Conservation (phyloP, 352 stramenopile genomes). For the Lagenidium sp. region DNA sequence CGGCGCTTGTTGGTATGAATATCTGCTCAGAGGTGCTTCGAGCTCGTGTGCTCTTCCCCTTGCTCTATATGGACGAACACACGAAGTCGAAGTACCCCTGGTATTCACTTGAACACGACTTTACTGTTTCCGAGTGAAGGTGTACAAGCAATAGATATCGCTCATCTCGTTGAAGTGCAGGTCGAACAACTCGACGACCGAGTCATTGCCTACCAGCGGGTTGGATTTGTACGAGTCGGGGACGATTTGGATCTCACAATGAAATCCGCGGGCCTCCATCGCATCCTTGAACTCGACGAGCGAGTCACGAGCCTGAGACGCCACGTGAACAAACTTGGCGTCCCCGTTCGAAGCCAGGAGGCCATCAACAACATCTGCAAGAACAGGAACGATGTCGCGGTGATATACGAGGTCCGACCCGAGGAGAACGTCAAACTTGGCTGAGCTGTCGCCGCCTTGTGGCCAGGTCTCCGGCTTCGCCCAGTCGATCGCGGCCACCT, state of each 20-base stretch:
- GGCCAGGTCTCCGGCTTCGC: slow-evolving; percentile 65
- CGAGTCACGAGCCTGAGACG: slow-evolving; percentile 70
- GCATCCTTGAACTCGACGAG: slow-evolving; percentile 76
- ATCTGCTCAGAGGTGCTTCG: too few species aligned
- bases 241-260: slow-evolving; percentile 49
- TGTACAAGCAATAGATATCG: slow-evolving; percentile 85
- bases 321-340: slow-evolving; percentile 72
- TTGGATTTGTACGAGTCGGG: slow-evolving; percentile 82
- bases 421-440: slow-evolving; percentile 61
- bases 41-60: too few species aligned
- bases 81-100: too few species aligned
- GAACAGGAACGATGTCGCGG: slow-evolving; percentile 68
- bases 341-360: slow-evolving; percentile 25
- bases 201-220: slow-evolving; percentile 59
- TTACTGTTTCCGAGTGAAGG: slow-evolving; percentile 42
- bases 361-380: slow-evolving; percentile 71
- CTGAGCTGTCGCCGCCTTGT: slow-evolving; percentile 13
- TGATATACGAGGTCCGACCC: slow-evolving; percentile 85
- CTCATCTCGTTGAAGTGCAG: slow-evolving; percentile 89
- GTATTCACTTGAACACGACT: too few species aligned
- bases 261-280: slow-evolving; percentile 63
- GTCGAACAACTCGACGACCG: slow-evolving; percentile 60
- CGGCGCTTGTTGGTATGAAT: too few species aligned
- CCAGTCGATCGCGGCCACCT: slow-evolving; percentile 78
- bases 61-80: too few species aligned